These are phyloP conservation scores for Argentina anserina DNA, from an alignment of 306 rosid species.

Conservation along the genomic window DNA sequence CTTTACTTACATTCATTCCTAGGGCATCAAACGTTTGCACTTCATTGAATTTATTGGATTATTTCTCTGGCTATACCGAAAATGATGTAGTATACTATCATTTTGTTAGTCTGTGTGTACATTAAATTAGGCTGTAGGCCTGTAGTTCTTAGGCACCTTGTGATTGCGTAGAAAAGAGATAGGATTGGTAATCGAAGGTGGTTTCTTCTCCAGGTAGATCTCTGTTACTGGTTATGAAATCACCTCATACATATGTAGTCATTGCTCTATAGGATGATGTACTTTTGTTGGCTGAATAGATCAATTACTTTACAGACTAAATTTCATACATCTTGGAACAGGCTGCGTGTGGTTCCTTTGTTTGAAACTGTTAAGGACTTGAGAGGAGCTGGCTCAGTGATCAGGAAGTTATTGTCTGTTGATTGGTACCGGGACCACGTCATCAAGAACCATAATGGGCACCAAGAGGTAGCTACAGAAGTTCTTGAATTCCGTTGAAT, in stretches of 20 bases:
- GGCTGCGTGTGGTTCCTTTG: constrained; percentile 94
- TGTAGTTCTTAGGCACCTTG: not conserved
- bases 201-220: not conserved
- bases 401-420: constrained; percentile 70
- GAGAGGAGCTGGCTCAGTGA: constrained; percentile 85
- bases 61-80: not conserved
- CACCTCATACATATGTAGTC: not conserved
- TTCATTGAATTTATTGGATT: not conserved
- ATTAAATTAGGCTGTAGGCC: not conserved
- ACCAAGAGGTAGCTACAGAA: constrained; percentile 66
- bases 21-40: not conserved
- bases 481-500: constrained; percentile 10
- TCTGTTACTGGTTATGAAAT: not conserved
- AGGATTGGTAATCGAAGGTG: not conserved
- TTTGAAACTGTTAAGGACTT: constrained; percentile 93
- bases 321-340: constrained; percentile 24
- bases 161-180: not conserved
- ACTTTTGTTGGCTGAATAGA: not conserved
- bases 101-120: not conserved
- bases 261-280: not conserved
- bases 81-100: not conserved
- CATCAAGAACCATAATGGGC: constrained; percentile 70
- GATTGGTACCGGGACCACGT: constrained; percentile 88
- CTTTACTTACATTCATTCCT: constrained; percentile 1
- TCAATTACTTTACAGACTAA: no score